Conservation (phyloP, 163 green algal species). For the Volvox carteri region DNA sequence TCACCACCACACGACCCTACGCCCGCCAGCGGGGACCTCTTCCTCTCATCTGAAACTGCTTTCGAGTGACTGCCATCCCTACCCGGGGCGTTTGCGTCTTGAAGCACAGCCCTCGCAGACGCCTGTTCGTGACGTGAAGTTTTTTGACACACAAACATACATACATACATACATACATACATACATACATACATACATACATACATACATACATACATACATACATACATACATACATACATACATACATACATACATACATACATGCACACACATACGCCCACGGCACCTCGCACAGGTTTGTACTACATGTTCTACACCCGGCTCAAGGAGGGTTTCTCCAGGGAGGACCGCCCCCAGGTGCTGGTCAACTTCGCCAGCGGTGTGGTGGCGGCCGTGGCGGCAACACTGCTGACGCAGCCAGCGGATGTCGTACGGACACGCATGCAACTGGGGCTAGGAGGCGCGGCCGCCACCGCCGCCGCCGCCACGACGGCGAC, state of each 20-base stretch:
- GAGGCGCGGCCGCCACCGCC: not conserved
- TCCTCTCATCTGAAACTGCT: too few relatives aligned
- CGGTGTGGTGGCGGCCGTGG: conserved; percentile 81
- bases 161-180: too few relatives aligned
- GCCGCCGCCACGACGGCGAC: conserved; percentile 19
- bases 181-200: too few relatives aligned
- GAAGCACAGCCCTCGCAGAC: too few relatives aligned
- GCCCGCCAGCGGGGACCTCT: too few relatives aligned
- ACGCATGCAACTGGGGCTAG: conserved; percentile 84
- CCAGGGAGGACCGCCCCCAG: conserved; percentile 45
- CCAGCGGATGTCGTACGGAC: conserved; percentile 91
- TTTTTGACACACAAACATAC: too few relatives aligned
- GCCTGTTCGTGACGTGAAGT: too few relatives aligned
- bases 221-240: not conserved
- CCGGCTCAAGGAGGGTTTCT: conserved; percentile 63
- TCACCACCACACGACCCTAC: too few relatives aligned
- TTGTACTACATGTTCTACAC: conserved; percentile 96
- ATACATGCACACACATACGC: not conserved
- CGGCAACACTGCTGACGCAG: conserved; percentile 92
- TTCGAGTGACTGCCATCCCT: too few relatives aligned
- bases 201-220: too few relatives aligned
- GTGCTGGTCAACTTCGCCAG: conserved; percentile 82
- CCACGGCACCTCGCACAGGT: not conserved
- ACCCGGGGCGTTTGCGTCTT: too few relatives aligned
- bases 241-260: not conserved